Base-by-base conservation (phyloP, 2,329 filamentous ascomycete genomes). In the Grosmannia clavigera region DNA sequence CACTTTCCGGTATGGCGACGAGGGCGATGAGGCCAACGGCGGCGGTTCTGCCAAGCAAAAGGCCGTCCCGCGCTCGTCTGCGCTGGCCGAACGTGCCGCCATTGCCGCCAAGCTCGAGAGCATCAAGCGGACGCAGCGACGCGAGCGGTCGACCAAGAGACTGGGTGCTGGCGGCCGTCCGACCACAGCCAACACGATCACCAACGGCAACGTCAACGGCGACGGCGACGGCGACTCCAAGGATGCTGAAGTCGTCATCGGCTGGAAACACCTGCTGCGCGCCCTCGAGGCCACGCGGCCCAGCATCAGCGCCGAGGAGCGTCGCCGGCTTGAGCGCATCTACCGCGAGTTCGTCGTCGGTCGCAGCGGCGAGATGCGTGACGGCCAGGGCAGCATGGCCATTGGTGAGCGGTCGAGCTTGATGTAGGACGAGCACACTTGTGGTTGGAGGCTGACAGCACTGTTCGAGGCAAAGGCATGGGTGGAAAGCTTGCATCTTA, bases 311-410 rank as follows among this genome's bases (percentile, higher is more conserved):
- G 76, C 78, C 3, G 82, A 90, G 62, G 94, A 99, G 74, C 81
- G 85, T 67, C 78, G 76, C 63, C 78, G 92, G 62, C 73, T 99
- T 65, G 80, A 83, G 67, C 82, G 82, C 50, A 96, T 99, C 63
- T 99, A 99, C 70, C 78, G 81, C 19, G 94, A 99, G 74, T 99
- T 99, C 76, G 86, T 96, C 0, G 88, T 90, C 4, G 92, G 91
- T 0, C 81, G 94, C 66, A 96, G 92, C 71, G 94, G 94, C 9
- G 92, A 97, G 76, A 91, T 99, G 90, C 90, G 86, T 62, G 92
- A 88, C 72, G 94, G 94, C 1, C 90, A 97, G 73, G 91, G 88
- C 0, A 88, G 87, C 60, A 95, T 86, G 72, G 94, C 97, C 73
- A 84, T 99, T 74, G 94, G 94, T 9, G 94, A 92, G 16, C 79